Conservation (phyloP, 495 filamentous ascomycete genomes). For the Hamigera avellanea region DNA sequence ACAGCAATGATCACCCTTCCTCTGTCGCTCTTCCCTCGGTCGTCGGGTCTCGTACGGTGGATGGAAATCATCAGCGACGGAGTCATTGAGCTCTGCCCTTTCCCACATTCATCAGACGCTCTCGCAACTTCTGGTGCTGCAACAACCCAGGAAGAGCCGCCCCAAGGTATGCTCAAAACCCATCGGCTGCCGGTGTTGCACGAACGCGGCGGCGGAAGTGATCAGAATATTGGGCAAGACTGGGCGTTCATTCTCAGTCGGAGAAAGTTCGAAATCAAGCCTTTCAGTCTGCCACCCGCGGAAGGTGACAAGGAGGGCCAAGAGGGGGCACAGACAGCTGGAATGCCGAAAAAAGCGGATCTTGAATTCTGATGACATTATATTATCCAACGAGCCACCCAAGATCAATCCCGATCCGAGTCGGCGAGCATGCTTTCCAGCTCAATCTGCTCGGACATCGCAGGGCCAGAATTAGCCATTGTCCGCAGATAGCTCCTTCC, state of each 20-base stretch:
- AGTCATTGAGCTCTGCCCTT: constrained; percentile 77
- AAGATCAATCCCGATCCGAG: constrained; percentile 32
- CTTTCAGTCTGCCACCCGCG: constrained; percentile 83
- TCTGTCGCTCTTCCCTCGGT: constrained; percentile 68
- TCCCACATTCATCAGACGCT: constrained; percentile 55
- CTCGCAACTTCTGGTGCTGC: constrained; percentile 40
- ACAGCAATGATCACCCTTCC: constrained; percentile 71
- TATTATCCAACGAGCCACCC: constrained; percentile 1
- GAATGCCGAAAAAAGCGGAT: constrained; percentile 50
- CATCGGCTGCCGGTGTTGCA: constrained; percentile 75
- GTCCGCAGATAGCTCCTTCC: constrained; percentile 43
- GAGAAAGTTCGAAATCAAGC: constrained; percentile 73
- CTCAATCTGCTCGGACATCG: constrained; percentile 54
- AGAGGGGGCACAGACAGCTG: constrained; percentile 32
- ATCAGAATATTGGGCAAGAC: constrained; percentile 61
- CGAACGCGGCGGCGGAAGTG: constrained; percentile 75
- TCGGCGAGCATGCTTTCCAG: constrained; percentile 47
- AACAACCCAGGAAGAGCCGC: constrained; percentile 53
- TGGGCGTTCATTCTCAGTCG: constrained; percentile 82
- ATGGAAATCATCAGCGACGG: constrained; percentile 78
- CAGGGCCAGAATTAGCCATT: constrained; percentile 39
- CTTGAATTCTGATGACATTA: constrained; percentile 52
- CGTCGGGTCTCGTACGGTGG: constrained; percentile 71
- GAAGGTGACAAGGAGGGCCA: constrained; percentile 66
- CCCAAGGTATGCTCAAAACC: constrained; percentile 75